These are phyloP conservation scores for Prunus mira DNA, from an alignment of 306 rosid genomes.

Conservation along the genomic window DNA sequence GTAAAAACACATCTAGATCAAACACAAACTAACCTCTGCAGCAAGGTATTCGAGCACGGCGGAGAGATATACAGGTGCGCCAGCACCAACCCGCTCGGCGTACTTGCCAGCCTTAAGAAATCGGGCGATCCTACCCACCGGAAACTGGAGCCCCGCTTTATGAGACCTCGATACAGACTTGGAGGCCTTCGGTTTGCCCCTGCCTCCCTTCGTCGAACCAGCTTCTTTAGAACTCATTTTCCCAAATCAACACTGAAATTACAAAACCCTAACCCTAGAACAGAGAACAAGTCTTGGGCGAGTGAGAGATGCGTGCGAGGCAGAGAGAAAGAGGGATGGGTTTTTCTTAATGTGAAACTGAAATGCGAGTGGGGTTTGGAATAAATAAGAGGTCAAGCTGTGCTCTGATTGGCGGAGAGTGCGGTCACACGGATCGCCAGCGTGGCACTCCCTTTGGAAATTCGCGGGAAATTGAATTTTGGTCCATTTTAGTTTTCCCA, in stretches of 20 bases:
- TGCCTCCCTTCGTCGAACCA: slow-evolving; percentile 77
- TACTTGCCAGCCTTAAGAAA: slow-evolving; percentile 82
- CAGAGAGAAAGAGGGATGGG: too few species aligned
- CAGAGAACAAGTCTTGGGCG: background rate
- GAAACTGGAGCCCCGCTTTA: slow-evolving; percentile 89
- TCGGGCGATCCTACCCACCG: slow-evolving; percentile 84
- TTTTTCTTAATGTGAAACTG: too few species aligned
- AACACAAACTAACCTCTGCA: slow-evolving; percentile 54
- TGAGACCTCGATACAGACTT: slow-evolving; percentile 78
- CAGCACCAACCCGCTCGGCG: slow-evolving; percentile 93
- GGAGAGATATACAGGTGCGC: slow-evolving; percentile 87
- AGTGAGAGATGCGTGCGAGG: background rate
- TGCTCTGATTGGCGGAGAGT: slow-evolving; percentile 12
- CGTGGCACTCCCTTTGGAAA: slow-evolving; percentile 2
- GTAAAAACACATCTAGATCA: background rate
- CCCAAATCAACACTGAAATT: background rate
- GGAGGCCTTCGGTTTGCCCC: slow-evolving; percentile 88
- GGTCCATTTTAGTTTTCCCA: background rate
- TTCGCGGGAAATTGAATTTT: slow-evolving; percentile 30
- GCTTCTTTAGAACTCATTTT: slow-evolving; percentile 71
- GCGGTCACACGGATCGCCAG: slow-evolving; percentile 29
- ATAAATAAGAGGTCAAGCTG: slow-evolving; percentile 31
- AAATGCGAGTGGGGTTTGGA: background rate
- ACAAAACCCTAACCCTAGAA: slow-evolving; percentile 41
- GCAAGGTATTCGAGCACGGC: slow-evolving; percentile 92